Evolutionary conservation across 2,329 filamentous ascomycete genomes (phyloP), one percentile per base, ranked within the genome.

Genomic region (Sporothrix pseudoabietina): DNA sequence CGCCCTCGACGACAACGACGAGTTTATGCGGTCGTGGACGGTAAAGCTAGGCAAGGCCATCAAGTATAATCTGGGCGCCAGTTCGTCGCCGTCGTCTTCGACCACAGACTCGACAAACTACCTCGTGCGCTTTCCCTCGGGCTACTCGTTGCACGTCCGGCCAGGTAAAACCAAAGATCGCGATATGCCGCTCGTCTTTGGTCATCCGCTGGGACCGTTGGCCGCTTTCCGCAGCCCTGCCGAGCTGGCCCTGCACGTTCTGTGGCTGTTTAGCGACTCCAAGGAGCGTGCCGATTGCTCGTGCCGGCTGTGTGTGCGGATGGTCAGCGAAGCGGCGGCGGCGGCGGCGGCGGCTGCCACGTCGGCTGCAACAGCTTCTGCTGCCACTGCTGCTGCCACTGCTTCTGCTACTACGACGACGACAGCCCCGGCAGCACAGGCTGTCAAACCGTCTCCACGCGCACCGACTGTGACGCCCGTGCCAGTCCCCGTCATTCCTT

Each of bases 121-220:
- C 54, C 69, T 77, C 39, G 75, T 77, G 26, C 74, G 75, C 14
- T 61, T 77, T 9, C 76, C 76, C 3, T 26, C 72, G 47, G 77
- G 77, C 70, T 77, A 76, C 71, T 41, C 73, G n/a, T 71, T 77
- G 66, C 74, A 76, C 70, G 68, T 75, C 10, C 74, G 76, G 3
- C 72, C 73, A 14, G 75, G 75, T 61, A 74, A 76, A 69, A 72
- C 65, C 12, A 72, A 71, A 22, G 95, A 97, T 86, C 91, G 92
- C 80, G 89, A 91, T 79, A 83, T 87, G 6, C 74, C 73, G n/a
- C 69, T 75, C 32, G 74, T 76, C 10, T 77, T 75, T 69, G 77
- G 77, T 1, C 77, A 78, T 68, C 75, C 74, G 61, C 73, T 74
- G 39, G 76, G 75, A 9, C 74, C 73, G 22, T 65, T 74, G 12